These are phyloP conservation scores for Trichoderma arundinaceum DNA, from an alignment of 2,329 filamentous ascomycete genomes.

Conservation along the genomic window DNA sequence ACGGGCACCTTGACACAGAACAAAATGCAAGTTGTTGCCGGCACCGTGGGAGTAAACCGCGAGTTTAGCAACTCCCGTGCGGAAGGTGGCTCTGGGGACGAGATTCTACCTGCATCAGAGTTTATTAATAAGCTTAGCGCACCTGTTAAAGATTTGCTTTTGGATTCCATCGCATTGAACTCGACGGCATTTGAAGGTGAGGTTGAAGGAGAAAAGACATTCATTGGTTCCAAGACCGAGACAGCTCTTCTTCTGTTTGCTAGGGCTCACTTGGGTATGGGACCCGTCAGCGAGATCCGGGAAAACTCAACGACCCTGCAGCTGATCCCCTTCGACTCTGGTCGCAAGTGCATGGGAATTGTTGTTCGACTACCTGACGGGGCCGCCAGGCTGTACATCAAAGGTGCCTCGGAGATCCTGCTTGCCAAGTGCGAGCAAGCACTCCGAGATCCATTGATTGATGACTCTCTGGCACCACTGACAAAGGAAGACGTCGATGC, in stretches of 20 bases:
- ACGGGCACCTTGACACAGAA: constrained; percentile 71
- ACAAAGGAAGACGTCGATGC: constrained; percentile 59
- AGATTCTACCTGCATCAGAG: constrained; percentile 50
- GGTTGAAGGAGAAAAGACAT: constrained; percentile 67
- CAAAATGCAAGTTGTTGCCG: constrained; percentile 70
- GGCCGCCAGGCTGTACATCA: constrained; percentile 62
- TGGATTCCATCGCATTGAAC: constrained; percentile 67
- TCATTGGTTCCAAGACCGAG: constrained; percentile 80
- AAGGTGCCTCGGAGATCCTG: constrained; percentile 70
- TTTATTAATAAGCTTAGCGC: constrained; percentile 54
- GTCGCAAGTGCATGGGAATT: constrained; percentile 73
- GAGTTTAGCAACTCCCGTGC: constrained; percentile 49
- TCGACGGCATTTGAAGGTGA: constrained; percentile 80
- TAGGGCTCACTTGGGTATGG: constrained; percentile 69
- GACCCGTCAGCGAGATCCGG: constrained; percentile 67
- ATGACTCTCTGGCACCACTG: constrained; percentile 51
- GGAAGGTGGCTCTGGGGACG: constrained; percentile 29
- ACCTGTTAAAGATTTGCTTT: constrained; percentile 58
- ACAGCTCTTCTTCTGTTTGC: constrained; percentile 75
- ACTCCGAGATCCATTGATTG: constrained; percentile 55
- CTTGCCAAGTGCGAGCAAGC: constrained; percentile 60
- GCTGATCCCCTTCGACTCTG: constrained; percentile 76
- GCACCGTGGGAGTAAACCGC: constrained; percentile 60
- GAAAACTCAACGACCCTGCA: constrained; percentile 65
- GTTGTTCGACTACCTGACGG: constrained; percentile 59